Percentiles rank a stretch among this genome's conserved stretches.
Conservation (phyloP, 352 stramenopile genomes). For the Pythium folliculosum region DNA sequence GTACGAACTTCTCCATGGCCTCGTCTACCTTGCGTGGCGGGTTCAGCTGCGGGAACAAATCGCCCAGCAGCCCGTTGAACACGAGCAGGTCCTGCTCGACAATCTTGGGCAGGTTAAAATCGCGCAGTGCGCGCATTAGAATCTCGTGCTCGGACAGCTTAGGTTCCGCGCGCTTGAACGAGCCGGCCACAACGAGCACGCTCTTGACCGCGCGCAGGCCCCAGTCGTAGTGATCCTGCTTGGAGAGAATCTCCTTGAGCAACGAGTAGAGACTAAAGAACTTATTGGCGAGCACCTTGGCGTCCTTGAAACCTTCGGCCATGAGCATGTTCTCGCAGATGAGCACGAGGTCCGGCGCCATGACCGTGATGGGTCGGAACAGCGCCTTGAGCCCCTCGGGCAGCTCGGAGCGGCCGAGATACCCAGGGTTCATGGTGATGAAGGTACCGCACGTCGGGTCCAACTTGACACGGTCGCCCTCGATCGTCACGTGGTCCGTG, state of each 20-base stretch:
- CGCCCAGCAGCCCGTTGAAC: constrained; percentile 92
- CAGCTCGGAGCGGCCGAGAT: constrained; percentile 92
- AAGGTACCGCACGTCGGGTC: constrained; percentile 92
- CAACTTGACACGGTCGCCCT: constrained; percentile 89
- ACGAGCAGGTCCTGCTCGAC: constrained; percentile 92
- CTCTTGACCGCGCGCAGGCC: constrained; percentile 94
- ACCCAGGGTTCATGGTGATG: constrained; percentile 97
- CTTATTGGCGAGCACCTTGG: constrained; percentile 93
- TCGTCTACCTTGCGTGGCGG: constrained; percentile 88
- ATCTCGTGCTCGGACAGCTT: constrained; percentile 92
- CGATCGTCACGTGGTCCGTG: constrained; percentile 85
- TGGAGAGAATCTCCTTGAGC: constrained; percentile 91
- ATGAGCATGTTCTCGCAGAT: constrained; percentile 98
- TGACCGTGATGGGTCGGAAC: constrained; percentile 95
- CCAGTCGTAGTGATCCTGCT: constrained; percentile 97
- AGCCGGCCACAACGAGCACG: constrained; percentile 92
- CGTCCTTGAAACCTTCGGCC: constrained; percentile 93
- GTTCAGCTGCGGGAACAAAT: constrained; percentile 93
- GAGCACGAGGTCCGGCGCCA: constrained; percentile 94
- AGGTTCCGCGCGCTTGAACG: constrained; percentile 92
- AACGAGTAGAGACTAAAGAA: constrained; percentile 95
- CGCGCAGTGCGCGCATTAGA: constrained; percentile 93
- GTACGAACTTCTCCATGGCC: constrained; percentile 89
- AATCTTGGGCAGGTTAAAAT: constrained; percentile 97
- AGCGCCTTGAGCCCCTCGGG: constrained; percentile 94